A percentile compares a stretch with the other conserved stretches of the same genome.
Evolutionary conservation across 805 yeast genomes (phyloP).

Genomic region (Candida mattraensis): DNA sequence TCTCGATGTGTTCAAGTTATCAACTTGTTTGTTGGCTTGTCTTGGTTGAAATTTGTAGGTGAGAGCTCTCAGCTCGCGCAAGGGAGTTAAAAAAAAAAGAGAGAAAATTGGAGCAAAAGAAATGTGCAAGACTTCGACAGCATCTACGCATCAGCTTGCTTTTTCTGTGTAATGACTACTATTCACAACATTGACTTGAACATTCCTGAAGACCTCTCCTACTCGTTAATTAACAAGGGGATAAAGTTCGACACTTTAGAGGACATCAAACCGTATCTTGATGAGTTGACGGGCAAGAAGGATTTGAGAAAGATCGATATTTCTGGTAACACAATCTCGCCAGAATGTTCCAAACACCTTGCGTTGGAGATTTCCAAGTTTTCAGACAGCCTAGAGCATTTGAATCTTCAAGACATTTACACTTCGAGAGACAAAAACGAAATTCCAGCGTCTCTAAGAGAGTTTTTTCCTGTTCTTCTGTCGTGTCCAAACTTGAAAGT

Average conservation of each 20-base stretch:
- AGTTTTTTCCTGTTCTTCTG: conserved; percentile 71
- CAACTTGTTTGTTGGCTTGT: too few species aligned
- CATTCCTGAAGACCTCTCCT: conserved; percentile 47
- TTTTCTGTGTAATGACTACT: conserved; percentile 40
- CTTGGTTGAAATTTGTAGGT: too few species aligned
- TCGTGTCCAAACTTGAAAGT: conserved; percentile 67
- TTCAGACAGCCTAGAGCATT: conserved; percentile 53
- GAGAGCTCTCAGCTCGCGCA: too few species aligned
- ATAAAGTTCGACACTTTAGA: conserved; percentile 69
- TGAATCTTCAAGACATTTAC: conserved; percentile 88
- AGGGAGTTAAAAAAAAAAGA: too few species aligned
- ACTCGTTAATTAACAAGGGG: conserved; percentile 72
- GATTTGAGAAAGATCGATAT: conserved; percentile 63
- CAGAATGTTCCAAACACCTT: conserved; percentile 76
- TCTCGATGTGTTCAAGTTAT: too few species aligned
- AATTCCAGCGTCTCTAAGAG: conserved; percentile 79
- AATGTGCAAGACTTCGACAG: too few species aligned
- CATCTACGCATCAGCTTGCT: too few species aligned
- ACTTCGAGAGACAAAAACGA: conserved; percentile 95
- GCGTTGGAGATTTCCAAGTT: conserved; percentile 52
- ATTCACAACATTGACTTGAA: conserved; percentile 33
- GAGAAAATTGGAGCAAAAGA: too few species aligned
- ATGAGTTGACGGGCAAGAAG: conserved; percentile 45
- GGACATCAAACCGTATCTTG: conserved; percentile 72
- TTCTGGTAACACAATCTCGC: conserved; percentile 93